phyloP scores from a whole-genome alignment of 768 basidiomycete species.

The Coprinopsis sp. region DNA sequence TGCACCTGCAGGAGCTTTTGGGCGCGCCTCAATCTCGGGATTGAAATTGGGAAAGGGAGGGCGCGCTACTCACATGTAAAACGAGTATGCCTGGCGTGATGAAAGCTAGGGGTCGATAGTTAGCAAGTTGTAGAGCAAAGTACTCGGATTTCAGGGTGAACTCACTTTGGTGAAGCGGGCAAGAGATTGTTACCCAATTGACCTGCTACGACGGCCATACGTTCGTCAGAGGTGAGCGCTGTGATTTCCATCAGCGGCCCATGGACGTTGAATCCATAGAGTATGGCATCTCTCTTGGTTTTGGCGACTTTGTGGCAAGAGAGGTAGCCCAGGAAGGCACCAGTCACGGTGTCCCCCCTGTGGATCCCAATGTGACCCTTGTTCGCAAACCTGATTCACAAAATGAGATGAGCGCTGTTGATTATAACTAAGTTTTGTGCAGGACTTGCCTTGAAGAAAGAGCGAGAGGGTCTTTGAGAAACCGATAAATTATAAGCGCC shows the following conservation, averaged over 20 bases:
- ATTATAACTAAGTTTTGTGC: too few relatives aligned
- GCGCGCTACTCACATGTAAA: constrained; percentile 8
- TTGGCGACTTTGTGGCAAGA: constrained; percentile 5
- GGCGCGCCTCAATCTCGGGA: background rate
- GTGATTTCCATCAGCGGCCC: constrained; percentile 8
- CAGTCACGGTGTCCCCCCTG: background rate
- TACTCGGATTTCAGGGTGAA: background rate
- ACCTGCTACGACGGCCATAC: constrained; percentile 7
- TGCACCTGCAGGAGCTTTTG: constrained; percentile 10
- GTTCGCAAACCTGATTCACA: constrained; percentile 5
- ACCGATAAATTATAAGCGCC: too few relatives aligned
- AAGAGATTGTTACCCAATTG: constrained; percentile 1
- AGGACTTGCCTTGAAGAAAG: too few relatives aligned
- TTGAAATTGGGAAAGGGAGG: background rate
- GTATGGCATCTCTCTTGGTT: constrained; percentile 1
- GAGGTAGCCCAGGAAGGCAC: constrained; percentile 6
- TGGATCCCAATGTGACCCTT: constrained; percentile 10
- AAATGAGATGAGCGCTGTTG: too few relatives aligned
- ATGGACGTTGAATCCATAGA: constrained; percentile 5
- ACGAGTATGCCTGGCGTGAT: constrained; percentile 15
- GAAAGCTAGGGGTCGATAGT: constrained; percentile 13
- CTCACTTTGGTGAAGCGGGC: constrained; percentile 4
- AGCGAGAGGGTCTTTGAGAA: too few relatives aligned
- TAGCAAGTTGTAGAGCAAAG: background rate
- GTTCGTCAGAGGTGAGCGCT: constrained; percentile 2